Conservation (phyloP, 495 filamentous ascomycete species). For the Collariella sp. region DNA sequence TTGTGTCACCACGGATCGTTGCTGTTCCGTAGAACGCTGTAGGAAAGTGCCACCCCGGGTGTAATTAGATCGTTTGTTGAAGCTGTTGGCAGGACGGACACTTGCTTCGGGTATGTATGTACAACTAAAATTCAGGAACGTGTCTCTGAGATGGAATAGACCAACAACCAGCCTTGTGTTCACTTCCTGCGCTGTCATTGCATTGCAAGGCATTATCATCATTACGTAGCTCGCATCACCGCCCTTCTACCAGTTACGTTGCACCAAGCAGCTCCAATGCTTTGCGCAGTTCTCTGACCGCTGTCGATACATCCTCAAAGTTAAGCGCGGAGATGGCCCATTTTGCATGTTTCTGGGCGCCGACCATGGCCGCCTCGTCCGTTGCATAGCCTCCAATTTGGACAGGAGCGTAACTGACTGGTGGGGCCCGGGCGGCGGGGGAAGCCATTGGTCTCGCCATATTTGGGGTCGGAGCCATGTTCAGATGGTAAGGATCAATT, state of each 20-base stretch:
- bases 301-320: conserved; percentile 91
- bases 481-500: conserved; percentile 15
- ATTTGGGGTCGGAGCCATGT: conserved; percentile 15
- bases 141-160: neutral
- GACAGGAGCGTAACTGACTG: conserved; percentile 8
- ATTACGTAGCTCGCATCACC: conserved; percentile 7
- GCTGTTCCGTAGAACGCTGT: conserved; percentile 4
- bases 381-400: conserved; percentile 19
- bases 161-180: neutral
- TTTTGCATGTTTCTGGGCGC: conserved; percentile 89
- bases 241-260: conserved; percentile 15
- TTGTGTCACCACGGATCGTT: conserved; percentile 1
- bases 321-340: conserved; percentile 96
- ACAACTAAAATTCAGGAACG: neutral
- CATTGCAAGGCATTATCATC: neutral
- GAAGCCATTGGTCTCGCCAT: conserved; percentile 11
- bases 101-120: neutral
- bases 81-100: neutral
- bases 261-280: conserved; percentile 64
- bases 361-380: conserved; percentile 67
- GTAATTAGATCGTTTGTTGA: neutral
- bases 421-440: neutral
- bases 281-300: conserved; percentile 70
- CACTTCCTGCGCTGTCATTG: neutral
- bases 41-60: neutral